Percentiles rank a stretch among this genome's conserved stretches.
Conservation (phyloP, 1,139 yeast species). For the Tardiomyces digboiensis region DNA sequence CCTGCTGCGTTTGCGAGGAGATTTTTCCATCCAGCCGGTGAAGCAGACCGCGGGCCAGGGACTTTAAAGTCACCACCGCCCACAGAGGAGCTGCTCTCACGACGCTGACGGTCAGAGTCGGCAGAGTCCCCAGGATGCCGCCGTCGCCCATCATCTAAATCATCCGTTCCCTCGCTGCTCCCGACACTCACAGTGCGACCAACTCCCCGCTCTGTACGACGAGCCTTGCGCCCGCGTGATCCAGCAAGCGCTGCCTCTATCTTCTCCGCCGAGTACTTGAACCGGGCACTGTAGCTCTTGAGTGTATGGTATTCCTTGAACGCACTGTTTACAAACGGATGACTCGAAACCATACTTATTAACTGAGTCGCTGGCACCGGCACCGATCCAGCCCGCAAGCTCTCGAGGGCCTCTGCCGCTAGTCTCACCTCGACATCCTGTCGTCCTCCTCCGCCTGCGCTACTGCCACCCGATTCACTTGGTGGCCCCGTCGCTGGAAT, state of each 20-base stretch:
- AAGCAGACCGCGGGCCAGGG: background rate
- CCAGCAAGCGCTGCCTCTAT: slow-evolving; percentile 39
- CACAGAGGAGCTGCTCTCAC: background rate
- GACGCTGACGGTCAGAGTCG: background rate
- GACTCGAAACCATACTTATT: background rate
- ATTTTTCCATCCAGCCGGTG: slow-evolving; percentile 22
- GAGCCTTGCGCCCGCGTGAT: background rate
- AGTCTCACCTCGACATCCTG: background rate
- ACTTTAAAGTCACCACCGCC: background rate
- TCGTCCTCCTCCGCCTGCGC: no score
- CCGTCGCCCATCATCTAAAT: no score
- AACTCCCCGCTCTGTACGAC: background rate
- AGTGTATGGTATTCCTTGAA: slow-evolving; percentile 49
- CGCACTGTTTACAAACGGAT: slow-evolving; percentile 38
- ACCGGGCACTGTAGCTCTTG: slow-evolving; percentile 45
- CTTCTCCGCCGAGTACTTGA: slow-evolving; percentile 58
- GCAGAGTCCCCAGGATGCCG: background rate
- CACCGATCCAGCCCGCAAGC: background rate
- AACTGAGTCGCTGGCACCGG: background rate
- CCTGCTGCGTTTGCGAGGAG: slow-evolving; percentile 34
- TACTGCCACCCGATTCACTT: no score
- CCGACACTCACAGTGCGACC: background rate
- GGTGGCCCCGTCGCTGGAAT: no score
- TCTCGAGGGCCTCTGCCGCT: background rate
- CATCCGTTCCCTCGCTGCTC: background rate